phyloP scores from a whole-genome alignment of 2,329 filamentous ascomycete genomes.

The Cladosporium sp. region DNA sequence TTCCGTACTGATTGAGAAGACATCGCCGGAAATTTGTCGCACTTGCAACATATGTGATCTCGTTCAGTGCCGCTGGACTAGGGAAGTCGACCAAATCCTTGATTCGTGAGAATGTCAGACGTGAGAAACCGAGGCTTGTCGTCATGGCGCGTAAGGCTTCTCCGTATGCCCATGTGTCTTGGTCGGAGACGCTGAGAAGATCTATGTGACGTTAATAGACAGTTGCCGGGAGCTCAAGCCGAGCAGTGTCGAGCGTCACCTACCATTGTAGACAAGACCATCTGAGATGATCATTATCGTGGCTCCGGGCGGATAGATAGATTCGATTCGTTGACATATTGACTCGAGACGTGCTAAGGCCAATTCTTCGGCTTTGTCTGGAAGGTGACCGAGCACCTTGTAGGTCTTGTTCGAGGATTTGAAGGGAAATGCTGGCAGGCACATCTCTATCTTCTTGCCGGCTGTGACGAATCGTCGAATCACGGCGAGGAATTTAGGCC shows the following conservation, averaged over 20 bases:
- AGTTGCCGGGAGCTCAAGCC: neutral
- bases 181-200: neutral
- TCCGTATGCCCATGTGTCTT: neutral
- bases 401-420: slow-evolving; percentile 25
- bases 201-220: neutral
- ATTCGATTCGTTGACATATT: slow-evolving; percentile 17
- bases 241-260: neutral
- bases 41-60: slow-evolving; percentile 26
- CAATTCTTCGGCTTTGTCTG: slow-evolving; percentile 24
- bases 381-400: slow-evolving; percentile 25
- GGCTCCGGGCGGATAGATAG: slow-evolving; percentile 25
- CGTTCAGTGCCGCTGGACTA: slow-evolving; percentile 24
- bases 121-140: neutral
- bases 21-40: slow-evolving; percentile 27
- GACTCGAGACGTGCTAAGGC: neutral
- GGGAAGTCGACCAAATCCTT: slow-evolving; percentile 23
- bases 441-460: slow-evolving; percentile 16
- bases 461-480: slow-evolving; percentile 13
- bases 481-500: slow-evolving; percentile 18
- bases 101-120: slow-evolving; percentile 21
- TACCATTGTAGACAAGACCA: slow-evolving; percentile 28
- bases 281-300: slow-evolving; percentile 25
- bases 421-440: slow-evolving; percentile 28
- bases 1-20: slow-evolving; percentile 22
- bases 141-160: neutral